Base-by-base conservation (phyloP, 2,329 filamentous ascomycete species). In the Aspergillus jensenii region DNA sequence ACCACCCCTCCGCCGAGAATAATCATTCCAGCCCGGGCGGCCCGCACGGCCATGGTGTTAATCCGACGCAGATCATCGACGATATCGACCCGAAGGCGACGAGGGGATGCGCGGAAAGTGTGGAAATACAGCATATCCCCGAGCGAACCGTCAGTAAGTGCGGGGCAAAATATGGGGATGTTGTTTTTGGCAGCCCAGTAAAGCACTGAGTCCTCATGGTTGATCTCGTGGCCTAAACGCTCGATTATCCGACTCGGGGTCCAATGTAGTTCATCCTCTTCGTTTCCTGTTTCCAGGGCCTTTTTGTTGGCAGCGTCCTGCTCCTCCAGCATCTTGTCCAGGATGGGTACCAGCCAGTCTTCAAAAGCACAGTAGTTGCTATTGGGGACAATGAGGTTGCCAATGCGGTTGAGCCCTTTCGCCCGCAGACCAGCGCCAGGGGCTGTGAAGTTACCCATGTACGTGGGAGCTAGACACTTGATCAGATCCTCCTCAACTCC, bases 81-180 rank as follows among this genome's bases (percentile, higher is more conserved):
- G 58, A 98, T 91, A 73, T 98, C 95, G 59, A 97, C 86, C 56
- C 88, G 86, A 43, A 99, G 82, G 74, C 93, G 90, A 60, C 81
- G 79, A 3, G 93, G 93, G 2, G 90, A 93, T 0, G 90, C 78
- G 74, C 93, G 95, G 84, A 92, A 99, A 1, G 93, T 96, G 78
- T 99, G 93, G 75, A 99, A 98, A 78, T 97, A 98, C 41, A 99
- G 82, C 95, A 99, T 99, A 74, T 99, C 95, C 5, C 95, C 95
- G 19, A 99, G 78, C 67, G 91, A 96, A 17, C 95, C 95, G 70
- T 99, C 95, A 0, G 95, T 99, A 67, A 99, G 80, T 6, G 95
- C 95, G 0, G 95, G 95, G 71, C 93, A 98, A 80, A 99, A 99
- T 15, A 99, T 89, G 1, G 95, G 95, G 57, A 99, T 98, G 73